Percentiles rank a stretch among this genome's conserved stretches.
Evolutionary conservation across 2,329 filamentous ascomycete species (phyloP).

Genomic region (Mycocentrospora acerina): DNA sequence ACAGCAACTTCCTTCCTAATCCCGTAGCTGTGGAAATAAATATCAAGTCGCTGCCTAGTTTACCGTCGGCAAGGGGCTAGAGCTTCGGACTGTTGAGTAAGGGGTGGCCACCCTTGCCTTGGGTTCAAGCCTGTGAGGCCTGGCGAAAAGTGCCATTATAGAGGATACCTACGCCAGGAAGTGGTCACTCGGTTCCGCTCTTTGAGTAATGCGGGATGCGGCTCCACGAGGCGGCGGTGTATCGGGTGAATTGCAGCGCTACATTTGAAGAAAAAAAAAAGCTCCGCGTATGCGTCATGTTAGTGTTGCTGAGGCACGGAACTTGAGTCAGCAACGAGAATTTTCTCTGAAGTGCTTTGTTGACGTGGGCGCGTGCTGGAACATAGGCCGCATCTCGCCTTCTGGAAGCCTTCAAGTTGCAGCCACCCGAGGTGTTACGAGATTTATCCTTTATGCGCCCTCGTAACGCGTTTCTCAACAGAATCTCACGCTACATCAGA

Average conservation of each 20-base stretch:
- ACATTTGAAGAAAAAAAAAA: constrained; percentile 6
- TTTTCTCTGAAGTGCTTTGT: constrained; percentile 19
- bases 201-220: constrained; percentile 30
- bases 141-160: too few relatives aligned
- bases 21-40: too few relatives aligned
- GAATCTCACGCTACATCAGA: constrained; percentile 11
- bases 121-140: too few relatives aligned
- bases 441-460: constrained; percentile 6
- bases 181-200: too few relatives aligned
- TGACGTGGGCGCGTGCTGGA: constrained; percentile 22
- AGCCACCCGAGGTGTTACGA: constrained; percentile 15
- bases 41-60: too few relatives aligned
- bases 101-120: too few relatives aligned
- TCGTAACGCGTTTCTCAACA: constrained; percentile 18
- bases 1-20: too few relatives aligned
- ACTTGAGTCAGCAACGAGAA: constrained; percentile 19
- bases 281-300: constrained; percentile 29
- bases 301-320: constrained; percentile 15
- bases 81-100: background rate
- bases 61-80: too few relatives aligned
- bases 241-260: constrained; percentile 20
- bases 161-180: constrained; percentile 8
- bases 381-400: constrained; percentile 20
- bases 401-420: constrained; percentile 21
- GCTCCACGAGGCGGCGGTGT: constrained; percentile 38